Conservation (phyloP, 306 rosid species). For the Astragalus glycyphyllos region DNA sequence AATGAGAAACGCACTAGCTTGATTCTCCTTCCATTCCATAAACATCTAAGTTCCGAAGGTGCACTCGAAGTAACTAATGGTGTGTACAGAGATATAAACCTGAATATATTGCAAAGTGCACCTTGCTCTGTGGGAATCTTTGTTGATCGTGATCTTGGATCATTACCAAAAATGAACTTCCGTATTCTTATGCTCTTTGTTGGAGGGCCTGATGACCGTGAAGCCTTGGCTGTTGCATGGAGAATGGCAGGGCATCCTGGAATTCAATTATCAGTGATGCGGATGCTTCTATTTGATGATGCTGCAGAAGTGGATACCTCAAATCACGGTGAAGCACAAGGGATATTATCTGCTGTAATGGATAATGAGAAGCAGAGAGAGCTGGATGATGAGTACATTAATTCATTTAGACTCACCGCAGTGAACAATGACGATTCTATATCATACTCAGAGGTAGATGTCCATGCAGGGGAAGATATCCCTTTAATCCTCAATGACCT, state of each 20-base stretch:
- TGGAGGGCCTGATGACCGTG: slow-evolving; percentile 66
- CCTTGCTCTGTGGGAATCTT: slow-evolving; percentile 53
- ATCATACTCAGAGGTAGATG: slow-evolving; percentile 45
- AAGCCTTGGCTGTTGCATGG: slow-evolving; percentile 64
- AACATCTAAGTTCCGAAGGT: slow-evolving; percentile 25
- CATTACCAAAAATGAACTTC: not conserved
- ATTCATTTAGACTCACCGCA: slow-evolving; percentile 41
- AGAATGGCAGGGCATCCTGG: slow-evolving; percentile 56
- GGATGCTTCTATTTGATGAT: slow-evolving; percentile 45
- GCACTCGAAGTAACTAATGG: slow-evolving; percentile 19
- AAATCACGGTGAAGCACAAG: not conserved
- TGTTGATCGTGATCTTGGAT: slow-evolving; percentile 41
- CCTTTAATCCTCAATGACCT: slow-evolving; percentile 38
- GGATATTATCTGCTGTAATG: slow-evolving; percentile 16
- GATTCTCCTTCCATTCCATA: slow-evolving; percentile 51
- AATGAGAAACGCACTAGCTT: slow-evolving; percentile 40
- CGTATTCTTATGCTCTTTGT: slow-evolving; percentile 43
- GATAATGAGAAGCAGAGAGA: slow-evolving; percentile 42
- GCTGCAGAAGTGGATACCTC: slow-evolving; percentile 29
- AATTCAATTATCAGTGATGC: slow-evolving; percentile 46
- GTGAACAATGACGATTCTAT: slow-evolving; percentile 42
- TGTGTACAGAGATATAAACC: slow-evolving; percentile 37
- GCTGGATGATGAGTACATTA: slow-evolving; percentile 52
- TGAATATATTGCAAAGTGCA: slow-evolving; percentile 37
- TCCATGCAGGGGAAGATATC: slow-evolving; percentile 47